Evolutionary conservation across 2,329 filamentous ascomycete species (phyloP).

Genomic region (Aspergillus cejpii): DNA sequence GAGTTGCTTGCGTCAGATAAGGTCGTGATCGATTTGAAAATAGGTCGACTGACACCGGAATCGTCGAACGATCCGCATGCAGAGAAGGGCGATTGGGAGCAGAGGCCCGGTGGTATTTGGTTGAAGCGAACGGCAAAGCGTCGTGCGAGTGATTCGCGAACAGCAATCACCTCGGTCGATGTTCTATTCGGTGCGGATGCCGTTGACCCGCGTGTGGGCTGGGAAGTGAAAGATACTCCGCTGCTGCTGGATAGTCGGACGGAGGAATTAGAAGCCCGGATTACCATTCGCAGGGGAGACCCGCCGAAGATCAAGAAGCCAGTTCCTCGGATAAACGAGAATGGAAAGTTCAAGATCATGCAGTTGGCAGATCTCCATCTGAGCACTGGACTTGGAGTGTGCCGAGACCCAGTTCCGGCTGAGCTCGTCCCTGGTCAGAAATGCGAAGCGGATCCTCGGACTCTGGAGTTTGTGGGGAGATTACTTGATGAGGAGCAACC

Average conservation of each 20-base stretch:
- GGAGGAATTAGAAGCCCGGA: conserved; percentile 60
- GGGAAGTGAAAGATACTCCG: conserved; percentile 69
- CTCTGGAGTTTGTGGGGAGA: conserved; percentile 76
- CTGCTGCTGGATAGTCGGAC: conserved; percentile 60
- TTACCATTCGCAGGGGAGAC: conserved; percentile 70
- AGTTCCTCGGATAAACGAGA: conserved; percentile 69
- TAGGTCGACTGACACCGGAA: conserved; percentile 65
- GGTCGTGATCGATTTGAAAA: conserved; percentile 70
- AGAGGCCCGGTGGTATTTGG: conserved; percentile 71
- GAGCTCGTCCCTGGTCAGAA: conserved; percentile 60
- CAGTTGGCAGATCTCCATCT: conserved; percentile 92
- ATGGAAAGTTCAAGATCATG: conserved; percentile 95
- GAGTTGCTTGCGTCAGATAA: conserved; percentile 67
- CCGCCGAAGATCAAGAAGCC: conserved; percentile 61
- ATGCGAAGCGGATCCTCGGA: conserved; percentile 88
- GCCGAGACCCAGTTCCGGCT: conserved; percentile 77
- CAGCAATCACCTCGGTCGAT: conserved; percentile 72
- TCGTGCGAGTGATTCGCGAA: conserved; percentile 66
- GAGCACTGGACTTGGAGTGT: conserved; percentile 78
- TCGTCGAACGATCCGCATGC: conserved; percentile 50
- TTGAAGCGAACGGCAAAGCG: conserved; percentile 66
- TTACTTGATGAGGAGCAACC: conserved; percentile 90
- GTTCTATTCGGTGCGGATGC: conserved; percentile 86
- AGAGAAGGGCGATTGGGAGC: conserved; percentile 66
- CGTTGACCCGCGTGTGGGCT: conserved; percentile 78